phyloP scores from a whole-genome alignment of 2,329 filamentous ascomycete species.

The Alternaria postmessia region DNA sequence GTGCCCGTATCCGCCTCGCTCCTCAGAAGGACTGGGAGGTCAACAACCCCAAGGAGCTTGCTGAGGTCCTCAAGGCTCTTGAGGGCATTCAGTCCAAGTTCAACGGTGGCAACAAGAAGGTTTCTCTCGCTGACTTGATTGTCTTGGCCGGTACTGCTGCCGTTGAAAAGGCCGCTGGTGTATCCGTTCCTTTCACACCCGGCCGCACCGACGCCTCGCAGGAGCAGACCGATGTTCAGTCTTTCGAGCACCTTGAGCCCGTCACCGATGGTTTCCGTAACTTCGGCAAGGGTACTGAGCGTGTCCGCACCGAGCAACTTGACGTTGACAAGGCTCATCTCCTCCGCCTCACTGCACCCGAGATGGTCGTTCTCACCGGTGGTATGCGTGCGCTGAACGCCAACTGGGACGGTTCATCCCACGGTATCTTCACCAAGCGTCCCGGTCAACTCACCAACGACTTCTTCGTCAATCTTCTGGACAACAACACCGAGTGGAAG shows the following conservation, averaged over 20 bases:
- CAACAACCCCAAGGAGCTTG: conserved; percentile 75
- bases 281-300: conserved; percentile 70
- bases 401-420: conserved; percentile 74
- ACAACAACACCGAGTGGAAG: conserved; percentile 72
- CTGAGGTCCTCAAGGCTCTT: conserved; percentile 67
- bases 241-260: conserved; percentile 73
- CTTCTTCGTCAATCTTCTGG: conserved; percentile 82
- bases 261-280: conserved; percentile 80
- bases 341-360: conserved; percentile 73
- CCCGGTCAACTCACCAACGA: conserved; percentile 78
- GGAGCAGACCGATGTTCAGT: conserved; percentile 73
- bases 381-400: conserved; percentile 74
- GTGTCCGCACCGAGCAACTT: conserved; percentile 72
- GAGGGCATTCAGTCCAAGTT: conserved; percentile 73
- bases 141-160: conserved; percentile 76
- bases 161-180: conserved; percentile 73
- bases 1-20: conserved; percentile 76
- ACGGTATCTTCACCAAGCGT: conserved; percentile 73
- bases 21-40: conserved; percentile 76
- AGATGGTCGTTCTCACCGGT: conserved; percentile 74
- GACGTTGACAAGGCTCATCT: conserved; percentile 76
- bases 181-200: conserved; percentile 74
- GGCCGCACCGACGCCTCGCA: conserved; percentile 76
- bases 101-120: conserved; percentile 72
- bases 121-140: conserved; percentile 81